Evolutionary conservation across 2,329 filamentous ascomycete species (phyloP).

Genomic region (Xylaria sp.): DNA sequence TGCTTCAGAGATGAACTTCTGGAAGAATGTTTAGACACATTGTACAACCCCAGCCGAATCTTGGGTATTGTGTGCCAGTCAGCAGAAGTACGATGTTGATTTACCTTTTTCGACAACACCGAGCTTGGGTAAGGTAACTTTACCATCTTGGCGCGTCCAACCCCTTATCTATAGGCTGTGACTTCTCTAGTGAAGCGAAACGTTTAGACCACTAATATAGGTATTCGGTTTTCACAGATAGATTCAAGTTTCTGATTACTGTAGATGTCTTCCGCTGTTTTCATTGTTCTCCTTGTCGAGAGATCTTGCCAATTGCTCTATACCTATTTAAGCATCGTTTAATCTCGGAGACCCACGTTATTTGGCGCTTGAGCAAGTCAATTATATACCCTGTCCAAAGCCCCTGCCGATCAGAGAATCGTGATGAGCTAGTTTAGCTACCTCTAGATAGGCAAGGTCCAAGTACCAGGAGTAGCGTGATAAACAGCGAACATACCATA

Average conservation of each 20-base stretch:
- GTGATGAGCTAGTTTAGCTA: background rate
- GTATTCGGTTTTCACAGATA: background rate
- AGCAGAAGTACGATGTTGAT: too few relatives aligned
- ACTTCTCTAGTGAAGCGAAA: background rate
- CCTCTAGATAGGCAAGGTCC: background rate
- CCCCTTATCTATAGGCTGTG: too few relatives aligned
- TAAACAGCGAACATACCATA: background rate
- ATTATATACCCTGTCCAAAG: background rate
- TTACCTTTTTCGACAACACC: too few relatives aligned
- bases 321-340: background rate
- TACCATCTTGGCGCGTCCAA: too few relatives aligned
- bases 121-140: too few relatives aligned
- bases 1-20: too few relatives aligned
- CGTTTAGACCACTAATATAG: background rate
- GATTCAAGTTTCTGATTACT: background rate
- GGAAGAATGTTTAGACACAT: too few relatives aligned
- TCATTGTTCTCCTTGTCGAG: background rate
- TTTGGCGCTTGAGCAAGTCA: background rate
- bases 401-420: constrained; percentile 23
- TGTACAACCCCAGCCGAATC: background rate
- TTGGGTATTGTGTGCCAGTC: too few relatives aligned
- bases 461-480: background rate
- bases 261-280: background rate
- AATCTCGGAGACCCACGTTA: background rate
- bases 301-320: background rate